Evolutionary conservation across 768 basidiomycete species (phyloP).

Genomic region (Inosperma sp.): DNA sequence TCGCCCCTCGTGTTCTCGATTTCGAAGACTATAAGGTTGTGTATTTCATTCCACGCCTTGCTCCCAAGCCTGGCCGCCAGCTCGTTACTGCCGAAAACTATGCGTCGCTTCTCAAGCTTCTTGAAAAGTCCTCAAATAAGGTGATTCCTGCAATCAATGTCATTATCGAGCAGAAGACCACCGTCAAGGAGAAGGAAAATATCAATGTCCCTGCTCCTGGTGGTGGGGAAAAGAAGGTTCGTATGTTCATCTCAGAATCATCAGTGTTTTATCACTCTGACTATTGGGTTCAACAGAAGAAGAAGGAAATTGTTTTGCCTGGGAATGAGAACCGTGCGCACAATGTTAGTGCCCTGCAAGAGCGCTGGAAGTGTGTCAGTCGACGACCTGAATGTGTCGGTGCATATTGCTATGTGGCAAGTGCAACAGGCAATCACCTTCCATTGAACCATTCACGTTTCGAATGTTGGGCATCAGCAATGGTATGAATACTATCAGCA

Average conservation of each 20-base stretch:
- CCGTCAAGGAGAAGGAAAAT: not conserved
- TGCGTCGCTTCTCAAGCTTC: not conserved
- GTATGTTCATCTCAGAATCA: not conserved
- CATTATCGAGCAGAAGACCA: not conserved
- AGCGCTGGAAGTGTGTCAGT: slow-evolving; percentile 14
- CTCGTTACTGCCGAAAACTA: not conserved
- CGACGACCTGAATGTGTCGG: slow-evolving; percentile 5
- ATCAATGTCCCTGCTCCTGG: not conserved
- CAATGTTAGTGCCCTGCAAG: slow-evolving; percentile 11
- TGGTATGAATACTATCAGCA: slow-evolving; percentile 1
- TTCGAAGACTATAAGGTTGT: not conserved
- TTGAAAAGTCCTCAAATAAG: not conserved
- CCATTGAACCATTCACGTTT: slow-evolving; percentile 14
- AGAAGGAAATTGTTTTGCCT: slow-evolving; percentile 12
- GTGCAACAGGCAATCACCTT: slow-evolving; percentile 12
- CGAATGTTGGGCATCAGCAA: slow-evolving; percentile 17
- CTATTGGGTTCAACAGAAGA: slow-evolving; percentile 1
- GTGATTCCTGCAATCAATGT: not conserved
- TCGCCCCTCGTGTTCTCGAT: not conserved
- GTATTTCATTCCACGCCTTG: not conserved
- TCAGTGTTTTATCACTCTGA: not conserved
- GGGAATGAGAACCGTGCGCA: slow-evolving; percentile 10
- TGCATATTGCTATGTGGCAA: slow-evolving; percentile 14
- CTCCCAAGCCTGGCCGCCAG: not conserved
- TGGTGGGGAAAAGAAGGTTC: not conserved